Conservation (phyloP, 148 eudicot species). For the Vaccinium vitisidaea region DNA sequence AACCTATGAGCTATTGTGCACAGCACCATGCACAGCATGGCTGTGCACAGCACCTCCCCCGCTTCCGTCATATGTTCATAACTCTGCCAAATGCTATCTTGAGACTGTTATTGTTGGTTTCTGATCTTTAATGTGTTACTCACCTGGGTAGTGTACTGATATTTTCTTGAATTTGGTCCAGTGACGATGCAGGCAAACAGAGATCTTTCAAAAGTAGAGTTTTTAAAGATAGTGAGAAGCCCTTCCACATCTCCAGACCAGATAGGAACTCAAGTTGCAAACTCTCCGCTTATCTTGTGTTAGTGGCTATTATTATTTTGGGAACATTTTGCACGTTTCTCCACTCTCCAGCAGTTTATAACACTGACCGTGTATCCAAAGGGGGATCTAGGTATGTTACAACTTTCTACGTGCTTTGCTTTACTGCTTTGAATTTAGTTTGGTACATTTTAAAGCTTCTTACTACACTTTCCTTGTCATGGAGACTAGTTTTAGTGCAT, state of each 20-base stretch:
- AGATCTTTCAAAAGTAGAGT: constrained; percentile 60
- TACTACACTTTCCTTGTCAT: not conserved
- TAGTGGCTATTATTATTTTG: constrained; percentile 52
- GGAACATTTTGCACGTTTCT: constrained; percentile 60
- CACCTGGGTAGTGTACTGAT: constrained; percentile 9
- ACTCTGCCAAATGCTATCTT: constrained; percentile 10
- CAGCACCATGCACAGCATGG: too few species aligned
- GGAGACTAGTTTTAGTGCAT: not conserved
- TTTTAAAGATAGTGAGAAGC: constrained; percentile 62
- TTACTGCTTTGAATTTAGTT: not conserved
- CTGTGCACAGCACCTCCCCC: too few species aligned
- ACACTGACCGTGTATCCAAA: constrained; percentile 41
- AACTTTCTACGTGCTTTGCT: not conserved
- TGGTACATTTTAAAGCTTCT: not conserved
- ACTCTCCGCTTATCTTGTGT: constrained; percentile 44
- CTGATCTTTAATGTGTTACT: constrained; percentile 9
- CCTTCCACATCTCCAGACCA: constrained; percentile 42
- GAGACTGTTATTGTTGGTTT: not conserved
- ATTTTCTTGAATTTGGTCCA: constrained; percentile 29
- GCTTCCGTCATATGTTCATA: not conserved
- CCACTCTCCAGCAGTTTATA: constrained; percentile 63
- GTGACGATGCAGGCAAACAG: constrained; percentile 76
- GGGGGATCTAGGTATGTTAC: constrained; percentile 48
- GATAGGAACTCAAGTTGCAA: constrained; percentile 60
- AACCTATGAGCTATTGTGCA: not conserved